Base-by-base conservation (phyloP, 2,329 filamentous ascomycete genomes). In the Cercospora beticola region DNA sequence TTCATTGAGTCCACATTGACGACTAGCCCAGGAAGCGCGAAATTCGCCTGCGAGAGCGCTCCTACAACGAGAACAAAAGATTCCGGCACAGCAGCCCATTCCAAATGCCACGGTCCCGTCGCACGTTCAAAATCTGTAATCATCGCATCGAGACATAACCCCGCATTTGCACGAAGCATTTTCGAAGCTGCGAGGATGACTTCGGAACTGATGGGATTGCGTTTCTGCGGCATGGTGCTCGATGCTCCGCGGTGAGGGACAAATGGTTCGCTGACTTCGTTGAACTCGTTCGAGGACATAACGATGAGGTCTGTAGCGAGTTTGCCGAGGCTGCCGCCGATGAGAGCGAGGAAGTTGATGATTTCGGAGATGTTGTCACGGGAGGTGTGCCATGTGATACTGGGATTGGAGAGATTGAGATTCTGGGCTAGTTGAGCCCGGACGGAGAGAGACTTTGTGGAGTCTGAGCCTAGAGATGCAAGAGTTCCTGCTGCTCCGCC, bases 171-270 rank as follows among this genome's bases (percentile, higher is more conserved):
- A 8, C 76, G 67, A 7, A 77, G 68, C 21, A 75, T 73, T 26
- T 74, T 75, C 10, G 75, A 73, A 18, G 72, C 71, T 0, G 76
- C 74, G 2, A 74, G 71, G 7, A 77, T 73, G 16, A 77, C 74
- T 61, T 76, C 76, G 23, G 70, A 70, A 2, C 72, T 73, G 54
- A 78, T 77, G 1, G 76, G 77, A 63, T 78, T 78, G 8, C 76
- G 70, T 67, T 78, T 77, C 74, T 87, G 85, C 2, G 86, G 85
- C 86, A 87, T 87, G 0, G 86, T 87, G 0, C 83, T 86, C 0
- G 82, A 85, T 1, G 85, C 84, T 0, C 86, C 86, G 6, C 85
- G 80, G 70, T 86, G 84, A 2, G 84, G 82, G 1, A 86, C 83
- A 60, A 84, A 87, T 0, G 76, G 76, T 67, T 78, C 76, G 26